Evolutionary conservation across 495 filamentous ascomycete genomes (phyloP).

Genomic region (Podospora didyma): DNA sequence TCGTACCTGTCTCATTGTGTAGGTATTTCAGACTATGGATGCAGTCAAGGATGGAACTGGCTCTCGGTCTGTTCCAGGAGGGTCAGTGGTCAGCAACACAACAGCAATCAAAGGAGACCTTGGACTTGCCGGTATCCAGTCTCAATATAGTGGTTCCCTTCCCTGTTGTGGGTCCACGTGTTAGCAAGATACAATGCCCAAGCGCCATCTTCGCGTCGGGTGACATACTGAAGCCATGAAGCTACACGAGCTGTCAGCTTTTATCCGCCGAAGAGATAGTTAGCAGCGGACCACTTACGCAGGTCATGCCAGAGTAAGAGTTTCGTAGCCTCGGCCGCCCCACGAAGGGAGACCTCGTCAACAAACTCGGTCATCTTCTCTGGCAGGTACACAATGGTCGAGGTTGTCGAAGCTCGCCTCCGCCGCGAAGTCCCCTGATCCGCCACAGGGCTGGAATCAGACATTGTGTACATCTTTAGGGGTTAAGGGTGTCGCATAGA

Average conservation of each 20-base stretch:
- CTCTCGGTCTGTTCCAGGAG: constrained; percentile 1
- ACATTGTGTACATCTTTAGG: too few species aligned
- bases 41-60: constrained; percentile 27
- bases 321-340: background rate
- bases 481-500: too few species aligned
- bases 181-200: background rate
- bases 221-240: background rate
- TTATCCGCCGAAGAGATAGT: background rate
- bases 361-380: too few species aligned
- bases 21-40: constrained; percentile 36
- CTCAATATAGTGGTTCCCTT: background rate
- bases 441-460: too few species aligned
- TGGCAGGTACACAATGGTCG: too few species aligned
- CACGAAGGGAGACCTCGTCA: too few species aligned
- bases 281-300: background rate
- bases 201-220: background rate
- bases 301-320: background rate
- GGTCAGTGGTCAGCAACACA: background rate
- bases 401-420: too few species aligned
- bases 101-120: background rate
- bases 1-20: constrained; percentile 44
- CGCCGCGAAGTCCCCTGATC: too few species aligned
- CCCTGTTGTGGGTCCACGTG: background rate
- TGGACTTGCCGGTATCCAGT: background rate
- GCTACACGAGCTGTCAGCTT: background rate